Evolutionary conservation across 2,329 filamentous ascomycete species (phyloP).

Genomic region (Corinectria fuckeliana): DNA sequence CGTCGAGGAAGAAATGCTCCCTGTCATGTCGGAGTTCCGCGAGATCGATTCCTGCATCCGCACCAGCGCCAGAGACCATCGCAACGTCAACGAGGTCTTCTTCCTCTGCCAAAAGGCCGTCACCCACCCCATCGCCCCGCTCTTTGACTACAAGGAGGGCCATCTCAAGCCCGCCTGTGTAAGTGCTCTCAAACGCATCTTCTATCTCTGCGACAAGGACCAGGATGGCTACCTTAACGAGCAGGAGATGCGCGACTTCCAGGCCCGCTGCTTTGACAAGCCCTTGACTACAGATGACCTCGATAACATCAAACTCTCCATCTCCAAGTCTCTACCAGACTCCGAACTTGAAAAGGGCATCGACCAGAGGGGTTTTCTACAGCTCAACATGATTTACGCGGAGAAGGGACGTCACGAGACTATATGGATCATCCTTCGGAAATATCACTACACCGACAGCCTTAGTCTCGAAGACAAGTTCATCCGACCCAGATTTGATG

Average conservation of each 20-base stretch:
- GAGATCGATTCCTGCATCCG: constrained; percentile 98
- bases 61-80: constrained; percentile 88
- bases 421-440: constrained; percentile 94
- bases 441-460: constrained; percentile 96
- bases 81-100: constrained; percentile 95
- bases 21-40: constrained; percentile 97
- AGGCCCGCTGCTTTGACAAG: constrained; percentile 91
- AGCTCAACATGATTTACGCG: constrained; percentile 93
- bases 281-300: constrained; percentile 81
- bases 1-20: constrained; percentile 95
- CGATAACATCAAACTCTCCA: constrained; percentile 87
- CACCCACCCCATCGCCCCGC: constrained; percentile 92
- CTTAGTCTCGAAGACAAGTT: constrained; percentile 90
- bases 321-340: constrained; percentile 71
- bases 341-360: constrained; percentile 74
- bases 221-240: constrained; percentile 93
- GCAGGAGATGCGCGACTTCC: constrained; percentile 88
- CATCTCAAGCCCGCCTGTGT: constrained; percentile 88
- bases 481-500: constrained; percentile 91
- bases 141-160: constrained; percentile 95
- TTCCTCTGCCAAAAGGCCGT: constrained; percentile 98
- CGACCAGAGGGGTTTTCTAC: constrained; percentile 81
- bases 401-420: constrained; percentile 98
- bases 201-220: constrained; percentile 95
- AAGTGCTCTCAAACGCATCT: constrained; percentile 85